Percentiles rank a stretch among this genome's conserved stretches.
Evolutionary conservation across 2,329 filamentous ascomycete species (phyloP).

Genomic region (Diplocarpon mali): DNA sequence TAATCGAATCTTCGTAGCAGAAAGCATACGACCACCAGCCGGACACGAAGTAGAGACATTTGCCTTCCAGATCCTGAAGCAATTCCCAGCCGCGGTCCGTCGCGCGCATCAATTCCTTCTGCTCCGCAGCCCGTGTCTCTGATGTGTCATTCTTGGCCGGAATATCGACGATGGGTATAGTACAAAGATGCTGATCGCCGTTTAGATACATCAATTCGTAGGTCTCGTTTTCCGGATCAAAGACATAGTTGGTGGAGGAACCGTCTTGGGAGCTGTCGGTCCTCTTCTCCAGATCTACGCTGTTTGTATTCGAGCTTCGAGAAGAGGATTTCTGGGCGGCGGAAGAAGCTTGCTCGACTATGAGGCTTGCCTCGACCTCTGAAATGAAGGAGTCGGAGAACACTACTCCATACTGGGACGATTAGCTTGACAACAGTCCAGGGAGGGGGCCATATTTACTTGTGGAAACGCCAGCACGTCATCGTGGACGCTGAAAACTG

Average conservation of each 20-base stretch:
- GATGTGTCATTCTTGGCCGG: conserved; percentile 37
- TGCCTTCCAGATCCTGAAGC: conserved; percentile 53
- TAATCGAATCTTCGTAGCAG: conserved; percentile 60
- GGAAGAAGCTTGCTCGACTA: conserved; percentile 29
- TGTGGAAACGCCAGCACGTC: conserved; percentile 63
- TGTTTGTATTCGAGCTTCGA: conserved; percentile 16
- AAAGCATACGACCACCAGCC: conserved; percentile 72
- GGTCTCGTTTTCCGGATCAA: conserved; percentile 19
- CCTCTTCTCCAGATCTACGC: conserved; percentile 17
- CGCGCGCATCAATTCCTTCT: conserved; percentile 56
- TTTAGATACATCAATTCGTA: conserved; percentile 53
- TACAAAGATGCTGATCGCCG: conserved; percentile 51
- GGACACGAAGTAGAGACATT: conserved; percentile 59
- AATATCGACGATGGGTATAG: conserved; percentile 46
- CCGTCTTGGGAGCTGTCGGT: conserved; percentile 5
- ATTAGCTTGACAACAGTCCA: conserved; percentile 12
- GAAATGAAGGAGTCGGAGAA: conserved; percentile 51
- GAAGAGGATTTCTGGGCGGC: conserved; percentile 14
- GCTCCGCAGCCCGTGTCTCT: conserved; percentile 44
- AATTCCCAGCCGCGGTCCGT: conserved; percentile 58
- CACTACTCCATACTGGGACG: conserved; percentile 48
- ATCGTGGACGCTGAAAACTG: conserved; percentile 59
- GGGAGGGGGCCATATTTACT: conserved; percentile 32
- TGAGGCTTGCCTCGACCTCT: conserved; percentile 41
- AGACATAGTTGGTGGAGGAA: conserved; percentile 4